Percentiles rank a stretch among this genome's conserved stretches.
phyloP scores from a whole-genome alignment of 441 rosid species.

The Viola pubescens region DNA sequence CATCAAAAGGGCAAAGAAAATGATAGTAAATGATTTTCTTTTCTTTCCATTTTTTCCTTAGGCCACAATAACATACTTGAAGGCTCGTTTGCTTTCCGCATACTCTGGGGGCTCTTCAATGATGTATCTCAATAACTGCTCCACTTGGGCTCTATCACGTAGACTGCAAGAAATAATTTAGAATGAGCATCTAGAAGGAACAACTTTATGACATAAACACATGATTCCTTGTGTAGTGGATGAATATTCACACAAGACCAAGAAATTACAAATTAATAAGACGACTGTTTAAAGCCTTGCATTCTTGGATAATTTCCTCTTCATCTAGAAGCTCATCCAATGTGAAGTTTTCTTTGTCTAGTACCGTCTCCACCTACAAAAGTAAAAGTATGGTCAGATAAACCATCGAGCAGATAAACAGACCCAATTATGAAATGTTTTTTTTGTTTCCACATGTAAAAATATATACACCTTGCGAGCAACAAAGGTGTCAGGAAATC shows the following conservation, averaged over 20 bases:
- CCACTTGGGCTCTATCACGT: constrained; percentile 71
- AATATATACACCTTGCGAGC: neutral
- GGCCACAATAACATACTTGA: constrained; percentile 54
- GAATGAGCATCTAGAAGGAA: constrained; percentile 8
- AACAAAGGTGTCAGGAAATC: neutral
- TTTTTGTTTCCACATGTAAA: neutral
- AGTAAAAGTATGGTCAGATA: constrained; percentile 2
- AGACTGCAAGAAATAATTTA: constrained; percentile 39
- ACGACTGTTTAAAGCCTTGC: constrained; percentile 88
- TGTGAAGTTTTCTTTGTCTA: constrained; percentile 84
- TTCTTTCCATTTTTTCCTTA: neutral
- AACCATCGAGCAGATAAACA: neutral
- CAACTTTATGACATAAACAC: constrained; percentile 5
- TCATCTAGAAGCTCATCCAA: constrained; percentile 96
- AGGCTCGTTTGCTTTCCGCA: constrained; percentile 71
- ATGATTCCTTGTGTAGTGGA: too few species aligned
- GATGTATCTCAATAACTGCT: constrained; percentile 58
- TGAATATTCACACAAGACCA: neutral
- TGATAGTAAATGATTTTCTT: neutral
- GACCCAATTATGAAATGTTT: neutral
- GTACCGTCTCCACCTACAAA: constrained; percentile 70
- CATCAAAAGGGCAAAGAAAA: neutral
- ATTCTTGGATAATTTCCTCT: constrained; percentile 97
- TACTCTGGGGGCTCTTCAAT: constrained; percentile 78
- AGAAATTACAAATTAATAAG: constrained; percentile 73